phyloP scores from a whole-genome alignment of 106 monocot species.

The Dendrobium nobile region DNA sequence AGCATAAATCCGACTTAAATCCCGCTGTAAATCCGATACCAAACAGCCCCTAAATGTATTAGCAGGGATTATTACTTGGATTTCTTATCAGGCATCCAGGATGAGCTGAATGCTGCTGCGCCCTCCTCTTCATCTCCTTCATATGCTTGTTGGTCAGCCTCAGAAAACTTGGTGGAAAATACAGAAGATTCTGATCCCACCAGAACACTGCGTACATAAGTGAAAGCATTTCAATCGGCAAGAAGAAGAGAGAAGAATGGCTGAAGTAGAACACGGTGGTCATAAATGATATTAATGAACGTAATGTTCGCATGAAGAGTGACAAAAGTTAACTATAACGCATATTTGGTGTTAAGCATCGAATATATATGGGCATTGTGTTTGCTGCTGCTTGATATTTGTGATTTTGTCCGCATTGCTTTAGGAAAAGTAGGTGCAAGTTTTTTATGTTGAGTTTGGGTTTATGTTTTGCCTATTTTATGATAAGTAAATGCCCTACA shows the following conservation, averaged over 20 bases:
- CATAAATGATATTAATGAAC: background rate
- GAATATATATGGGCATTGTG: too few species aligned
- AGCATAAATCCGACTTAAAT: too few species aligned
- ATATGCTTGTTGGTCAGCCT: slow-evolving; percentile 18
- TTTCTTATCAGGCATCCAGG: slow-evolving; percentile 73
- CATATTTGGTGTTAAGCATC: too few species aligned
- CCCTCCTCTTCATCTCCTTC: slow-evolving; percentile 45
- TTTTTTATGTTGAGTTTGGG: too few species aligned
- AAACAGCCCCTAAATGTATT: background rate
- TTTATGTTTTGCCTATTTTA: too few species aligned
- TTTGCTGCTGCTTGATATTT: too few species aligned
- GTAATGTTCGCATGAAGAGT: background rate
- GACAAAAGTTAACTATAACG: background rate
- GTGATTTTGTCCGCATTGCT: too few species aligned
- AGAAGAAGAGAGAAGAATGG: background rate
- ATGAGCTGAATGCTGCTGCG: slow-evolving; percentile 54
- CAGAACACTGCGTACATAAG: slow-evolving; percentile 40
- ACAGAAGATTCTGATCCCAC: slow-evolving; percentile 65
- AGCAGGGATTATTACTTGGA: slow-evolving; percentile 37
- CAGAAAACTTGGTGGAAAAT: slow-evolving; percentile 34
- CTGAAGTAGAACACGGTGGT: background rate
- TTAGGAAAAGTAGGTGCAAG: too few species aligned
- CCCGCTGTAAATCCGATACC: too few species aligned
- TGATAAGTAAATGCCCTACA: too few species aligned
- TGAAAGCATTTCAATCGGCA: background rate